Conservation (phyloP, 2,329 filamentous ascomycete species). For the Claviceps pusilla region DNA sequence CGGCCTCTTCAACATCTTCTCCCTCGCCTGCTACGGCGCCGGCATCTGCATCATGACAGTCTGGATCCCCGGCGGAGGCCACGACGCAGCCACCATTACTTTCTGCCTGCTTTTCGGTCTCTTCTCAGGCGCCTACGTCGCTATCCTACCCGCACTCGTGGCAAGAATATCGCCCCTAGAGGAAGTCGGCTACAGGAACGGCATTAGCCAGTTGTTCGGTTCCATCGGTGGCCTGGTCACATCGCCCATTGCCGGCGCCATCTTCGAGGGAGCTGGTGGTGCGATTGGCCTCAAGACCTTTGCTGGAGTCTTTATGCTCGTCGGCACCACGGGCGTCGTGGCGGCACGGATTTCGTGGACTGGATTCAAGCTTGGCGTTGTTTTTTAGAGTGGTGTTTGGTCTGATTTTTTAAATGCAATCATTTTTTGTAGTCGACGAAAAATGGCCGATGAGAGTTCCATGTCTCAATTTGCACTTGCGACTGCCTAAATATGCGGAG, state of each 20-base stretch:
- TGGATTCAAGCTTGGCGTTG: slow-evolving; percentile 7
- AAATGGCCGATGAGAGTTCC: no score
- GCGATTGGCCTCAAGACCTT: slow-evolving; percentile 8
- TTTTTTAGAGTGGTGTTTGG: slow-evolving; percentile 2
- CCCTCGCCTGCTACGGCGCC: slow-evolving; percentile 28
- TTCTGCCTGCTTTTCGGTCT: slow-evolving; percentile 17
- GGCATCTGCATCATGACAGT: slow-evolving; percentile 18
- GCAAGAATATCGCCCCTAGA: slow-evolving; percentile 36
- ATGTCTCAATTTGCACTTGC: no score
- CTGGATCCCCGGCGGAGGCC: slow-evolving; percentile 15
- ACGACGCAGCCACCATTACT: slow-evolving; percentile 11
- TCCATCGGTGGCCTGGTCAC: slow-evolving; percentile 9
- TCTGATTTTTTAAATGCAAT: neutral
- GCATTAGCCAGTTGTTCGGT: slow-evolving; percentile 13
- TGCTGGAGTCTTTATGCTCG: slow-evolving; percentile 8
- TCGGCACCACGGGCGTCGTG: slow-evolving; percentile 9
- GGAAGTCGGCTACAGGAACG: slow-evolving; percentile 39
- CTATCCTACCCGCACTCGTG: slow-evolving; percentile 13
- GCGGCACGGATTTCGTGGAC: slow-evolving; percentile 7
- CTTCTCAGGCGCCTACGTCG: slow-evolving; percentile 16
- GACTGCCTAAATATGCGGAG: no score
- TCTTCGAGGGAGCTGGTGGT: slow-evolving; percentile 7
- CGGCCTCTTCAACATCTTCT: slow-evolving; percentile 18
- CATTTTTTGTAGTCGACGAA: no score
- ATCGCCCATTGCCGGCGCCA: slow-evolving; percentile 10